Conservation (phyloP, 2,329 filamentous ascomycete genomes). For the Paraconiothyrium brasiliense region DNA sequence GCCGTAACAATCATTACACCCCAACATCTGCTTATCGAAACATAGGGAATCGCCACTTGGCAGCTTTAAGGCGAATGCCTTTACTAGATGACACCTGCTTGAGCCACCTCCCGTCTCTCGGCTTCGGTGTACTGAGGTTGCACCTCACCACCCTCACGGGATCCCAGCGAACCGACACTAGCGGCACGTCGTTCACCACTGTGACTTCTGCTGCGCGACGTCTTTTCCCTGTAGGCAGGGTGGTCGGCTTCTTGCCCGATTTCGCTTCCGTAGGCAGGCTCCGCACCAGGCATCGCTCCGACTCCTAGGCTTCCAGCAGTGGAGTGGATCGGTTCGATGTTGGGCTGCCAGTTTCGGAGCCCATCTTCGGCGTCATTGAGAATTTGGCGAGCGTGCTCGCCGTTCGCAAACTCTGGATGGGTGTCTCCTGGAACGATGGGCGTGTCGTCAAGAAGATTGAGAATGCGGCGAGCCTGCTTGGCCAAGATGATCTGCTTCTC, state of each 20-base stretch:
- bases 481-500: slow-evolving; percentile 97
- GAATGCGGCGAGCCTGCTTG: slow-evolving; percentile 84
- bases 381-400: slow-evolving; percentile 78
- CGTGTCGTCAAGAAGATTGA: slow-evolving; percentile 87
- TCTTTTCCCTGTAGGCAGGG: slow-evolving; percentile 30
- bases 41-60: too few species aligned
- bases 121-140: slow-evolving; percentile 42
- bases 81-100: slow-evolving; percentile 31
- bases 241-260: slow-evolving; percentile 25
- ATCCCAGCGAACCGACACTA: slow-evolving; percentile 36
- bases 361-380: slow-evolving; percentile 93
- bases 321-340: slow-evolving; percentile 63
- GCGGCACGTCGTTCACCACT: slow-evolving; percentile 32
- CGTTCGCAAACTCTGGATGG: slow-evolving; percentile 72
- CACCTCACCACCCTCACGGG: slow-evolving; percentile 32
- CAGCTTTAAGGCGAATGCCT: not conserved
- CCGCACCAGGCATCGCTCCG: slow-evolving; percentile 54
- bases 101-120: slow-evolving; percentile 38
- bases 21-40: not conserved
- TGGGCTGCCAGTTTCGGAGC: slow-evolving; percentile 76
- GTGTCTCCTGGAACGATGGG: slow-evolving; percentile 88
- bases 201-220: slow-evolving; percentile 31
- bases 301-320: slow-evolving; percentile 59
- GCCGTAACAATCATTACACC: slow-evolving; percentile 13
- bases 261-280: slow-evolving; percentile 25